Evolutionary conservation across 2,329 filamentous ascomycete species (phyloP).

Genomic region (Ophiobolus disseminans): DNA sequence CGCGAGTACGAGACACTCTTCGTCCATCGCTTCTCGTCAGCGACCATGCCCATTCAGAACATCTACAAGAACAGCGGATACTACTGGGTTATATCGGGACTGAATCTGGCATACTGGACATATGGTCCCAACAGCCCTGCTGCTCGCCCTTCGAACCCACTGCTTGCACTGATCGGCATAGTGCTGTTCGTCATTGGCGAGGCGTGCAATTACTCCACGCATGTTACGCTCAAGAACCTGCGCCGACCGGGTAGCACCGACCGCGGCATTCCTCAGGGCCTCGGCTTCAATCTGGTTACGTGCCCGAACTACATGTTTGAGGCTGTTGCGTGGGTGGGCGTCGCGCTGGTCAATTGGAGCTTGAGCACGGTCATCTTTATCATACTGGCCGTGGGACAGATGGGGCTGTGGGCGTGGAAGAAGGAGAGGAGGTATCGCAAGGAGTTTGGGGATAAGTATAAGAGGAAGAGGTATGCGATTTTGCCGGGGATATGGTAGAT

Average conservation of each 20-base stretch:
- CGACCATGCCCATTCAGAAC: constrained; percentile 90
- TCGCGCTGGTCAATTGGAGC: constrained; percentile 80
- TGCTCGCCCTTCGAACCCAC: constrained; percentile 59
- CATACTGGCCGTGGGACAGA: constrained; percentile 74
- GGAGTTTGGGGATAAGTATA: constrained; percentile 92
- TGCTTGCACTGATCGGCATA: constrained; percentile 66
- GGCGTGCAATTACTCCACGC: constrained; percentile 78
- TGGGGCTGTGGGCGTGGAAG: constrained; percentile 86
- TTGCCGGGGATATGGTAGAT: constrained; percentile 75
- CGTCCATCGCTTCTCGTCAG: constrained; percentile 91
- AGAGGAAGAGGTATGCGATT: constrained; percentile 88
- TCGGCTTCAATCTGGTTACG: constrained; percentile 86
- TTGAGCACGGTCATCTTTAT: constrained; percentile 81
- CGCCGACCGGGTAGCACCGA: constrained; percentile 79
- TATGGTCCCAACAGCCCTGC: constrained; percentile 78
- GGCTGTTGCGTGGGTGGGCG: constrained; percentile 81
- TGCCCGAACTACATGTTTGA: constrained; percentile 99
- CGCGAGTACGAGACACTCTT: constrained; percentile 94
- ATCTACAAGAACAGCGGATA: constrained; percentile 95
- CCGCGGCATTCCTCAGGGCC: constrained; percentile 83
- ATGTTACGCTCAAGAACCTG: constrained; percentile 78
- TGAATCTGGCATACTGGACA: constrained; percentile 82
- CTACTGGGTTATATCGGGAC: constrained; percentile 87
- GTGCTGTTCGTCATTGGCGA: constrained; percentile 80
- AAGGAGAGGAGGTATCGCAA: constrained; percentile 91